Conservation (phyloP, 2,329 filamentous ascomycete genomes). For the Cryphonectria japonica region DNA sequence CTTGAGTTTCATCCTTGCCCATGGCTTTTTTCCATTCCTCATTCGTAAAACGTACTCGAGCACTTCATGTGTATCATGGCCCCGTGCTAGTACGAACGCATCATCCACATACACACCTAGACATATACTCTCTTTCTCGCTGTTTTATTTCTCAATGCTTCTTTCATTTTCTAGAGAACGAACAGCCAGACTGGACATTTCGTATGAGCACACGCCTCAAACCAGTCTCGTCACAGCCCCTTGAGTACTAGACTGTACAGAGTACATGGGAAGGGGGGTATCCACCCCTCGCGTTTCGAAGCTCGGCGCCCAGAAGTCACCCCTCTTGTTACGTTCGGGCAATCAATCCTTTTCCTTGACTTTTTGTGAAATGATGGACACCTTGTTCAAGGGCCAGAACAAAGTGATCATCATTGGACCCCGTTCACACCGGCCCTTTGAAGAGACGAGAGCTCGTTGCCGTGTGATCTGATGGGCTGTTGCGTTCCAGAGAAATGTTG, state of each 20-base stretch:
- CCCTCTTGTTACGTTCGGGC: slow-evolving; percentile 6
- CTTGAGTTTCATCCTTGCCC: neutral
- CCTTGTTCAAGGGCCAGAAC: neutral
- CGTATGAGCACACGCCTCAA: slow-evolving; percentile 6
- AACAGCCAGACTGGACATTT: neutral
- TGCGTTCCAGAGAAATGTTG: neutral
- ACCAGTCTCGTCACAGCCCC: slow-evolving; percentile 22
- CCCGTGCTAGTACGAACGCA: neutral
- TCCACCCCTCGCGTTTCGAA: slow-evolving; percentile 31
- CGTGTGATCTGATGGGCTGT: neutral
- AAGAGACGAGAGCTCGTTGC: neutral
- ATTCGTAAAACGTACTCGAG: neutral
- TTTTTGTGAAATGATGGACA: neutral
- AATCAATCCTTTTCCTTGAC: neutral
- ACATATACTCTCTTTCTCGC: too few relatives aligned
- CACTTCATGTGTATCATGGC: neutral
- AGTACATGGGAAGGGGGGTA: slow-evolving; percentile 8
- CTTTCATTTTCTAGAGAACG: neutral
- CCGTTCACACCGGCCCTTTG: neutral
- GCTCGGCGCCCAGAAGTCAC: slow-evolving; percentile 21
- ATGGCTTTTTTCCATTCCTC: neutral
- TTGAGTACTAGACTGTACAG: slow-evolving; percentile 12
- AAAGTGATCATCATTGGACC: neutral
- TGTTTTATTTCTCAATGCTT: neutral
- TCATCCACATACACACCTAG: neutral